Evolutionary conservation across 163 green algal genomes (phyloP).

Genomic region (Volvox carteri): DNA sequence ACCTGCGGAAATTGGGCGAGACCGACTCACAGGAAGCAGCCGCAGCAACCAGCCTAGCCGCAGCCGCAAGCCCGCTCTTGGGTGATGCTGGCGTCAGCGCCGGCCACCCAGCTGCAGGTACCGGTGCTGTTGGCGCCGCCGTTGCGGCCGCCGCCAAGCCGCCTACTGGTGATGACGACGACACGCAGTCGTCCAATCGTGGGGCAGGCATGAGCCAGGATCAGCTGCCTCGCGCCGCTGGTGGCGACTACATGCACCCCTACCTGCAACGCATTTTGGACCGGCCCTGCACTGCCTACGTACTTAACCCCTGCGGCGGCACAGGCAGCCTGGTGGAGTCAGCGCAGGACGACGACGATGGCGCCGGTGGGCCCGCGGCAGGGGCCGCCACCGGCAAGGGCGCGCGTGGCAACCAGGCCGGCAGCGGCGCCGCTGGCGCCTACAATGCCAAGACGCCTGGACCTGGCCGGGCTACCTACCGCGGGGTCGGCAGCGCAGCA

Average conservation of each 20-base stretch:
- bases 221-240: not conserved
- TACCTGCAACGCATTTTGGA: constrained; percentile 75
- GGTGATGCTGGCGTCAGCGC: not conserved
- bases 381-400: not conserved
- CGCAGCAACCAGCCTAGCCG: not conserved
- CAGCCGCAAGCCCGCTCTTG: not conserved
- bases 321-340: constrained; percentile 34
- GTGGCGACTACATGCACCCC: constrained; percentile 73
- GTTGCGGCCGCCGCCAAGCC: not conserved
- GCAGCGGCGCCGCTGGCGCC: constrained; percentile 1
- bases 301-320: constrained; percentile 62
- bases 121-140: not conserved
- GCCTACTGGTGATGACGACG: not conserved
- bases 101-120: not conserved
- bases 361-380: constrained; percentile 9
- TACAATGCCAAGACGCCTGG: constrained; percentile 19
- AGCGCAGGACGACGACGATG: constrained; percentile 50
- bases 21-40: not conserved
- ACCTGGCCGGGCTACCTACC: not conserved
- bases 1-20: not conserved
- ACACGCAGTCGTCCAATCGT: constrained; percentile 1
- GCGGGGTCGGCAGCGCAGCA: not conserved
- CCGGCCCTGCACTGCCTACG: constrained; percentile 68
- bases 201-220: not conserved
- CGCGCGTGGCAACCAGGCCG: not conserved